These are phyloP conservation scores for bread wheat (Triticum aestivum) DNA, from an alignment of 176 grass and related monocot species.

Conservation along the genomic window DNA sequence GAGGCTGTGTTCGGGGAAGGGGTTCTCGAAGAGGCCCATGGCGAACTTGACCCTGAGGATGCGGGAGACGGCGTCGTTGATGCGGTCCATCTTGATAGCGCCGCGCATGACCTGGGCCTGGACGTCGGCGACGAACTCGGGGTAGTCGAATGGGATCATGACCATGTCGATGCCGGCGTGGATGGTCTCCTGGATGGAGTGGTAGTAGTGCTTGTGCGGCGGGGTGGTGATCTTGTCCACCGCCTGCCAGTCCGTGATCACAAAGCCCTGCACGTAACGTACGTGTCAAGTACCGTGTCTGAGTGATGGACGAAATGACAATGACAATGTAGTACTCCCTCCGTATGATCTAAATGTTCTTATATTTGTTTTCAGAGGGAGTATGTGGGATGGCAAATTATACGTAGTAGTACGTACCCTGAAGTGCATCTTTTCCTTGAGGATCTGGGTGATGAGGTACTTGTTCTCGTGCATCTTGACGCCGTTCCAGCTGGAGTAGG, in stretches of 20 bases:
- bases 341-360: no score
- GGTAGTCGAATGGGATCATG: slow-evolving; percentile 72
- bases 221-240: slow-evolving; percentile 53
- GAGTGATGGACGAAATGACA: no score
- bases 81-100: slow-evolving; percentile 47
- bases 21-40: slow-evolving; percentile 83
- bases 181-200: slow-evolving; percentile 58
- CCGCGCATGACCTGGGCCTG: slow-evolving; percentile 34
- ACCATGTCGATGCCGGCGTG: slow-evolving; percentile 80
- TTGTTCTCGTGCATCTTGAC: slow-evolving; percentile 78
- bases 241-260: slow-evolving; percentile 81
- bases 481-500: slow-evolving; percentile 78
- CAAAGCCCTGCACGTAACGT: slow-evolving; percentile 44
- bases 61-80: slow-evolving; percentile 66
- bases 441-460: slow-evolving; percentile 58
- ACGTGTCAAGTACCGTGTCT: no score
- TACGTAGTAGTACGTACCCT: slow-evolving; percentile 25
- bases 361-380: no score
- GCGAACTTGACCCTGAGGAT: slow-evolving; percentile 85
- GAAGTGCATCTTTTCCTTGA: slow-evolving; percentile 64
- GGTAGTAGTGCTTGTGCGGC: slow-evolving; percentile 55
- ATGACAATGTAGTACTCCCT: no score
- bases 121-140: slow-evolving; percentile 51
- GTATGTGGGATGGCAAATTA: no score
- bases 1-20: slow-evolving; percentile 47